A percentile compares a stretch with the other conserved stretches of the same genome.
Conservation (phyloP, 1,284 basidiomycete genomes). For the Trichosporon ovoides region DNA sequence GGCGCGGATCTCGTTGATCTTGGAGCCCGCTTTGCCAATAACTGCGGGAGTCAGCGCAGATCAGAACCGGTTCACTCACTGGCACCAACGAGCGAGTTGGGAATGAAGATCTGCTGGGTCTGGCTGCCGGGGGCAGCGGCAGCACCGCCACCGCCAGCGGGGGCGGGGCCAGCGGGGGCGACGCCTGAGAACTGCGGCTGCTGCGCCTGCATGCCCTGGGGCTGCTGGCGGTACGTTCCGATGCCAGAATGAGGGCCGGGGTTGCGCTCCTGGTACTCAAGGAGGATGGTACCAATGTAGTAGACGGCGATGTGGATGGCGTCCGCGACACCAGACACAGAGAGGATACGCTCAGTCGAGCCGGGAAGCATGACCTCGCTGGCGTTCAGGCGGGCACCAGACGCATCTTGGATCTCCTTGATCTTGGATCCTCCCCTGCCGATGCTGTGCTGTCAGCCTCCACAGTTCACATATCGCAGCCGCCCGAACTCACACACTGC, state of each 20-base stretch:
- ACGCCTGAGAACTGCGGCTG: constrained; percentile 16
- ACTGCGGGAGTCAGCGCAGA: constrained; percentile 46
- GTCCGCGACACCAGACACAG: constrained; percentile 98
- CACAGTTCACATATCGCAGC: not conserved
- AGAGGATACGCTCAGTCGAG: constrained; percentile 97
- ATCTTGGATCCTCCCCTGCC: constrained; percentile 97
- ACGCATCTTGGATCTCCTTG: constrained; percentile 99
- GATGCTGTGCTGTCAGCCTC: constrained; percentile 53
- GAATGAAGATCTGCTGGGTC: constrained; percentile 98
- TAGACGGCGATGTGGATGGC: constrained; percentile 99
- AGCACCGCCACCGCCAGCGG: constrained; percentile 17
- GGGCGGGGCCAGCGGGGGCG: constrained; percentile 12
- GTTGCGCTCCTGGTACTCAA: constrained; percentile 82
- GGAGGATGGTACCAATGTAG: constrained; percentile 94
- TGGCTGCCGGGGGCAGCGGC: constrained; percentile 53
- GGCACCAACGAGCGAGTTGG: constrained; percentile 93
- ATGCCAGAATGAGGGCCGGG: constrained; percentile 30
- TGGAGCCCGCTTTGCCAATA: constrained; percentile 96
- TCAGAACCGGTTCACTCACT: constrained; percentile 48
- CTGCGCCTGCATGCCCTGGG: constrained; percentile 20
- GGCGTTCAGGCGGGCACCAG: constrained; percentile 90
- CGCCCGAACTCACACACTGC: constrained; percentile 61
- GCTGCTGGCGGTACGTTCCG: constrained; percentile 43
- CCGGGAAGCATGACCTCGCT: constrained; percentile 97
- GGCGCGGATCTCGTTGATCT: constrained; percentile 97